Evolutionary conservation across 441 rosid genomes (phyloP).

Genomic region (Pelargonium myrrhifolium): DNA sequence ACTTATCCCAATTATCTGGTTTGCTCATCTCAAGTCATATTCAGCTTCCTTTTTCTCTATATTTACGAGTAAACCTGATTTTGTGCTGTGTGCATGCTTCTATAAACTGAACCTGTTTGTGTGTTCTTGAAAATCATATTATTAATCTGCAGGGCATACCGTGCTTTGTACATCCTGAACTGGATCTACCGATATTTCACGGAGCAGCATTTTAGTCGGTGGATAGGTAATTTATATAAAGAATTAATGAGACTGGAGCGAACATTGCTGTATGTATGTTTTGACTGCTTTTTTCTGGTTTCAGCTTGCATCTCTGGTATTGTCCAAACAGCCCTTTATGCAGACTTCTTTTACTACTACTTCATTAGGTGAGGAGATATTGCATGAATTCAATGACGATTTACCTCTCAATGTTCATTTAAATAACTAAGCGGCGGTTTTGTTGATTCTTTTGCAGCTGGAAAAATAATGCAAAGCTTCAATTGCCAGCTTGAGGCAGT

Average conservation of each 20-base stretch:
- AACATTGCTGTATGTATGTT: slow-evolving; percentile 2
- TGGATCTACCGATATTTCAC: slow-evolving; percentile 89
- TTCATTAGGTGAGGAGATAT: slow-evolving; percentile 50
- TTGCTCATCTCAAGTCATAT: not conserved
- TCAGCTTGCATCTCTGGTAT: slow-evolving; percentile 82
- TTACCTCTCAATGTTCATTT: slow-evolving; percentile 2
- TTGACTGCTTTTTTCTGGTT: slow-evolving; percentile 11
- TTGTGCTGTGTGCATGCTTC: not conserved
- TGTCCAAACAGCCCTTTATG: slow-evolving; percentile 78
- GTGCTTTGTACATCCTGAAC: slow-evolving; percentile 77
- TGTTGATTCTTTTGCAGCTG: slow-evolving; percentile 41
- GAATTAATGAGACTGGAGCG: slow-evolving; percentile 5
- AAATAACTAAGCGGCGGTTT: not conserved
- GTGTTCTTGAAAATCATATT: slow-evolving; percentile 13
- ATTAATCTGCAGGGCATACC: slow-evolving; percentile 64
- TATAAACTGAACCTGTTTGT: not conserved
- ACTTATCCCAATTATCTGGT: not conserved
- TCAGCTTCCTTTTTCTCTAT: not conserved
- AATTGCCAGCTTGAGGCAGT: slow-evolving; percentile 67
- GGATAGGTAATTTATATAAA: slow-evolving; percentile 57
- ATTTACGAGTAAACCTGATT: not conserved
- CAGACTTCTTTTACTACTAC: slow-evolving; percentile 90
- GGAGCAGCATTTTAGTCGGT: slow-evolving; percentile 56
- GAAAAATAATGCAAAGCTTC: slow-evolving; percentile 84
- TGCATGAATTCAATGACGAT: not conserved